Base-by-base conservation (phyloP, 1,284 basidiomycete genomes). In the Phaffia rhodozyma region DNA sequence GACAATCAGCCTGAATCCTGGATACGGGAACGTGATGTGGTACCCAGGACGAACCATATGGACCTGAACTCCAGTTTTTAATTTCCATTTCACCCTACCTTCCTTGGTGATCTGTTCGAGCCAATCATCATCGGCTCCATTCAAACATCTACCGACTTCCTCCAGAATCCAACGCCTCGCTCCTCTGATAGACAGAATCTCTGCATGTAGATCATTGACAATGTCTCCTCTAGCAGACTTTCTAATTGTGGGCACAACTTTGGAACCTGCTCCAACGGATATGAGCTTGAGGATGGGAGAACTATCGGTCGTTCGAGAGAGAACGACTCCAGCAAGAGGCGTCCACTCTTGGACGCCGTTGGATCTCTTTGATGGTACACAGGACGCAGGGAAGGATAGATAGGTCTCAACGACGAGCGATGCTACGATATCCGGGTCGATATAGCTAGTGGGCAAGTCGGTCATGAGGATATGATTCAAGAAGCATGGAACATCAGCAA, bases 141-240 rank as follows among this genome's bases (percentile, higher is more conserved):
- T 65, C 49, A 67, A 52, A 3, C 72, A 72, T 20, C 64, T 53
- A n/a, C 66, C 54, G 55, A 50, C 68, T 72, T 93, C 86, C 59
- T 84, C 81, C 30, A 91, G 73, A 55, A 92, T 76, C 89, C 89
- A 97, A n/a, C 84, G 80, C 48, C 87, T 72, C 1, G 87, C 84
- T 2, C 86, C 86, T 23, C 93, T 80, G 32, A 89, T 80, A 0
- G 90, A 89, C 20, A 96, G 79, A 21, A 94, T 81, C 74, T 97
- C 92, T 3, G 92, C 93, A 73, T 97, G 92, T 57, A 82, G 85
- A 71, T 97, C 92, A 71, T 94, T 90, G 30, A 97, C 68, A 1
- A 84, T 81, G 70, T 96, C 89, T 0, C 92, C 93, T n/a, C 79
- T 76, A 2, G 74, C 70, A 0, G 89, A 84, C 0, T 91, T 78